Percentiles rank a stretch among this genome's conserved stretches.
These are phyloP conservation scores for Suaeda aralocaspica DNA, from an alignment of 148 eudicot genomes.

Conservation along the genomic window DNA sequence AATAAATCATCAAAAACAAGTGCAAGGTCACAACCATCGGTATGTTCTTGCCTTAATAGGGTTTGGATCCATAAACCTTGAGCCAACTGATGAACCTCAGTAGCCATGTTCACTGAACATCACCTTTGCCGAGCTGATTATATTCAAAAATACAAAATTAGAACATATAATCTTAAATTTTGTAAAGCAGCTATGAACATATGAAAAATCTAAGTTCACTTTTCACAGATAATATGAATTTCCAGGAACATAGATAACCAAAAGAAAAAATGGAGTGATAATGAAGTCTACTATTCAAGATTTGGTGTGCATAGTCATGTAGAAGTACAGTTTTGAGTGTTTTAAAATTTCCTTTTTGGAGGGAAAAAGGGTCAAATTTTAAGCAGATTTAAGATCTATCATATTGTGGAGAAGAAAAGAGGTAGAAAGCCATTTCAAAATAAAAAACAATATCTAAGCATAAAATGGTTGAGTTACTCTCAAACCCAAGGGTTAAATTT, in stretches of 20 bases:
- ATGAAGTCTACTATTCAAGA: not conserved
- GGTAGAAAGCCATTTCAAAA: no score
- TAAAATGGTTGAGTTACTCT: no score
- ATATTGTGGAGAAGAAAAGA: no score
- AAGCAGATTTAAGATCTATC: not conserved
- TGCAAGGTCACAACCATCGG: conserved; percentile 5
- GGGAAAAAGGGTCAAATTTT: not conserved
- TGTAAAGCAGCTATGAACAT: not conserved
- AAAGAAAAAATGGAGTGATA: no score
- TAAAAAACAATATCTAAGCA: no score
- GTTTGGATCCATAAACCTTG: conserved; percentile 96
- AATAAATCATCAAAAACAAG: not conserved
- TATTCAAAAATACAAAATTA: not conserved
- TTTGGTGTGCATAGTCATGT: no score
- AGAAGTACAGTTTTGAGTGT: not conserved
- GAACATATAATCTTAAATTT: not conserved
- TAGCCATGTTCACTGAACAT: conserved; percentile 99
- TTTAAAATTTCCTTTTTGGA: not conserved
- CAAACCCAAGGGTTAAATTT: no score
- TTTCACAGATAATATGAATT: not conserved
- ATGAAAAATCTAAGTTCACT: not conserved
- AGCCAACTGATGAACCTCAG: conserved; percentile 83
- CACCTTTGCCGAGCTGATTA: conserved; percentile 81
- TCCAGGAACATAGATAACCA: no score
- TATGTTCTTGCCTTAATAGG: conserved; percentile 74